phyloP scores from a whole-genome alignment of 257 asterid species.

The Nicotiana benthamiana region DNA sequence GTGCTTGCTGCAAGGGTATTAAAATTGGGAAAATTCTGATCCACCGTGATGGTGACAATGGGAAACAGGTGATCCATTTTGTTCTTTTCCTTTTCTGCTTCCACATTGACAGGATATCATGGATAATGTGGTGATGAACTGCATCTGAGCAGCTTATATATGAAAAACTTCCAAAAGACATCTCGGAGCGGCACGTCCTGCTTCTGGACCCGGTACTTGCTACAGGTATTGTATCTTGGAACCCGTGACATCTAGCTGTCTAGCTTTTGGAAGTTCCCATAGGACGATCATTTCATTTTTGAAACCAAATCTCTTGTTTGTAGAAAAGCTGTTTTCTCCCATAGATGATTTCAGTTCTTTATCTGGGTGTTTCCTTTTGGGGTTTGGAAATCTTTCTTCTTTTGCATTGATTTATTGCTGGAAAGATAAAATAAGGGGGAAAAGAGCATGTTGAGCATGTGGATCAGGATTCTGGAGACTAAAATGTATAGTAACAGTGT shows the following conservation, averaged over 20 bases:
- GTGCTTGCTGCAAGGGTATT: conserved; percentile 99
- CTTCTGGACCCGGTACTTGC: conserved; percentile 98
- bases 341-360: not conserved
- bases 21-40: conserved; percentile 94
- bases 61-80: conserved; percentile 61
- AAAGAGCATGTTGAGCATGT: not conserved
- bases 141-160: conserved; percentile 70
- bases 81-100: conserved; percentile 7
- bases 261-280: not conserved
- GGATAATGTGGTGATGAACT: not conserved
- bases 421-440: not conserved
- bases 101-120: conserved; percentile 4
- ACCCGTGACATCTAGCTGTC: not conserved
- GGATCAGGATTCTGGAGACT: not conserved
- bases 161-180: conserved; percentile 93
- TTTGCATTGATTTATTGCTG: not conserved
- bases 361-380: not conserved
- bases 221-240: conserved; percentile 49
- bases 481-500: not conserved
- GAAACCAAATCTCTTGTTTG: not conserved
- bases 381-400: not conserved
- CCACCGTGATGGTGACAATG: conserved; percentile 96
- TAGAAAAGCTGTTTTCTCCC: not conserved
- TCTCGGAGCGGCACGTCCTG: conserved; percentile 87
- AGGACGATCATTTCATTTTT: not conserved